Evolutionary conservation across 306 rosid species (phyloP).

Genomic region (Castanopsis chinensis): DNA sequence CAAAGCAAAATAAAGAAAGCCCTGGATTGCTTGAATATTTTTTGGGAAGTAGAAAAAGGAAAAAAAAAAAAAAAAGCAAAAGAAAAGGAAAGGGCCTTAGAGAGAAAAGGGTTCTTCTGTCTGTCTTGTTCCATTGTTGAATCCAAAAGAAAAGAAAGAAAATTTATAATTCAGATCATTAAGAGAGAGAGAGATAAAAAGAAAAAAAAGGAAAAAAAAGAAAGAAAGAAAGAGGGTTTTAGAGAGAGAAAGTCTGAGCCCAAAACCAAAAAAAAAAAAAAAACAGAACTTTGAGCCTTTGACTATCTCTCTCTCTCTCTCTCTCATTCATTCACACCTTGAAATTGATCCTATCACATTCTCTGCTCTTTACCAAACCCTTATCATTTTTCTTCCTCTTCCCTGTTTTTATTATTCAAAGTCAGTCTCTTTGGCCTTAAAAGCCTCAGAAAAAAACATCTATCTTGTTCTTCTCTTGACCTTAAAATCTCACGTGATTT

Average conservation of each 20-base stretch:
- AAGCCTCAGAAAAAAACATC: background rate
- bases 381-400: background rate
- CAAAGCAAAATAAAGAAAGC: background rate
- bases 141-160: constrained; percentile 2
- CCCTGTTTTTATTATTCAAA: background rate
- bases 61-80: background rate
- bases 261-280: no score
- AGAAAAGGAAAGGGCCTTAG: background rate
- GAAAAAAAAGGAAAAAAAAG: background rate
- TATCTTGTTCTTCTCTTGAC: background rate
- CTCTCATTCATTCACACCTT: constrained; percentile 6
- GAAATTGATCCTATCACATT: constrained; percentile 10
- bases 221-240: background rate
- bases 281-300: constrained; percentile 20
- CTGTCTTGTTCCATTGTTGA: constrained; percentile 30
- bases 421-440: background rate
- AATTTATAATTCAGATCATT: constrained; percentile 2
- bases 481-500: background rate
- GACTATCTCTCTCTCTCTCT: no score
- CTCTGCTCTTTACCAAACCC: background rate
- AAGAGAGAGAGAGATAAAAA: background rate
- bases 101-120: constrained; percentile 12
- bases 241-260: constrained; percentile 34
- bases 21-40: background rate
- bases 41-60: background rate